Evolutionary conservation across 495 filamentous ascomycete species (phyloP), one percentile per base, ranked within the genome.

Genomic region (Penicillium maclennaniae): DNA sequence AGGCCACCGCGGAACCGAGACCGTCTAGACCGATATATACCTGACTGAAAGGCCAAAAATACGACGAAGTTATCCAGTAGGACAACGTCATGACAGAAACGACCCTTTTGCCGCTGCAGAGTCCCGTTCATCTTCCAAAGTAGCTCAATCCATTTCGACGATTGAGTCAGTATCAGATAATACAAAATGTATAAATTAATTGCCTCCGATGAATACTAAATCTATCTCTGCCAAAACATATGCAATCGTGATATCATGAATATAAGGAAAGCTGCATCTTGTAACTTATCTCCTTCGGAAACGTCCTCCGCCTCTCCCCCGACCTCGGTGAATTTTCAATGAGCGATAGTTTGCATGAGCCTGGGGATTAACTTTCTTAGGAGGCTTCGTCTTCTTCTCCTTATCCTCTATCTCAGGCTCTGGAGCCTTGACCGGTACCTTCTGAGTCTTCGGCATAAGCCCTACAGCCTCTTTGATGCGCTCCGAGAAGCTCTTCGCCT

Each of bases 321-420:
- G 10, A 19, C 50, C 68, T 71, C 60, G 88, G 61, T 76, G 79
- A 58, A 96, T 82, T 73, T 95, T 95, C 56, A 96, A 67, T 40
- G 83, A 79, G 53, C 87, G 82, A 67, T 90, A 96, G 61, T 96
- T 96, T 20, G 87, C 81, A 71, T 92, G 84, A 3, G 91, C 87
- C 43, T 84, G 70, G 6, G 86, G 84, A 49, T 83, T 87, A 43
- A 91, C 74, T 70, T 88, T 95, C 54, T 82, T 80, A 20, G 67
- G 72, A 20, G 67, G 72, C 15, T 70, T 70, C 56, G 80, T 83
- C 64, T 84, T 84, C 20, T 84, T 77, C 48, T 74, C 77, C 45
- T 59, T 47, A 14, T 61, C 56, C 19, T 39, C 48, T 7, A 44
- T 49, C 12, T 59, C 60, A 8, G 53, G 50, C 45, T 70, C 74